Base-by-base conservation (phyloP, 331 rosid species). In the Quercus tomentella region DNA sequence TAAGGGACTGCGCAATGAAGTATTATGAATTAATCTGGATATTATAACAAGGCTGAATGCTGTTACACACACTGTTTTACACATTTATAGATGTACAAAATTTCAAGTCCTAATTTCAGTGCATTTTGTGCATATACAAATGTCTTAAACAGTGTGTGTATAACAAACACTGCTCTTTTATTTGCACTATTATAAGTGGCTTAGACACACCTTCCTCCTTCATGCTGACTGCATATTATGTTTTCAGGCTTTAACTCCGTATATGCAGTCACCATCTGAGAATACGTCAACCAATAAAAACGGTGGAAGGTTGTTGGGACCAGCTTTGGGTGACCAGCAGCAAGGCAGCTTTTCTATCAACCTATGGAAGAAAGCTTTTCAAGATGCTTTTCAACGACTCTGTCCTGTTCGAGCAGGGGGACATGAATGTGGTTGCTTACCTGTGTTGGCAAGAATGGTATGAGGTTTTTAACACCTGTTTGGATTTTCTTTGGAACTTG, bases 371-470 rank as follows among this genome's bases (percentile, higher is more conserved):
- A 89, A 79, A 15, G 96, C 99, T 76, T 93, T 91, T 82, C 94
- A 88, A 76, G 98, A 96, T 84, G 96, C 99, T 35, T 89, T 82
- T 81, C 98, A 91, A 83, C 83, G 89, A 63, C 92, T 96, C 68
- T 96, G 99, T 83, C 99, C 99, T 18, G 88, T 96, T 83, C 91
- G 91, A 74, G 98, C 98, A 31, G 96, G 91, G 56, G 98, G 97
- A 28, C 99, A 96, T 26, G 91, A 87, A 82, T 93, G 99, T 88
- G 98, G 99, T 80, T 96, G 98, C 85, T 88, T 96, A 85, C 97
- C 98, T 45, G 91, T 93, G 52, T 76, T 96, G 86, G 83, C 92
- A 54, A 91, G 92, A 91, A 88, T 88, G 97, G 99, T 96, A 77
- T 52, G 86, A 10, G 56, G 61, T 70, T 7, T 72, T 65, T 71